These are phyloP conservation scores for Fusarium staphyleae DNA, from an alignment of 2,329 filamentous ascomycete species.

Conservation along the genomic window DNA sequence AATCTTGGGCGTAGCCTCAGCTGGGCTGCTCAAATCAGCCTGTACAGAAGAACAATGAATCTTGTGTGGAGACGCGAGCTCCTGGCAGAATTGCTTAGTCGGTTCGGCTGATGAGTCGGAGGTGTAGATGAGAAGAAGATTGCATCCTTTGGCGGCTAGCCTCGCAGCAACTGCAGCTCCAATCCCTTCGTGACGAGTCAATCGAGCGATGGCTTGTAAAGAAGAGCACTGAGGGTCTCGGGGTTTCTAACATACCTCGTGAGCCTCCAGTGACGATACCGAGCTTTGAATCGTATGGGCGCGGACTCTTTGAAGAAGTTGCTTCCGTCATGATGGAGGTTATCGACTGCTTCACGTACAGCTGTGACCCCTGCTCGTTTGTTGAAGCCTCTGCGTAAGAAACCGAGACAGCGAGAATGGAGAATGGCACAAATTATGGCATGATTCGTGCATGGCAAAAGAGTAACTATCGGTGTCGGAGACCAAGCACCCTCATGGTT, in stretches of 20 bases:
- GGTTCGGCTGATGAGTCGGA: conserved; percentile 59
- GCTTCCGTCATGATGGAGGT: conserved; percentile 30
- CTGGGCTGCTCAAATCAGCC: conserved; percentile 42
- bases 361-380: background rate
- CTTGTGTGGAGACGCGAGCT: conserved; percentile 55
- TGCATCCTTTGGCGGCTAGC: conserved; percentile 66
- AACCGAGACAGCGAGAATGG: background rate
- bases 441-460: conserved; percentile 1
- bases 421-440: conserved; percentile 4
- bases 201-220: background rate
- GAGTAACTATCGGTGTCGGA: conserved; percentile 1
- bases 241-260: conserved; percentile 45
- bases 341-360: background rate
- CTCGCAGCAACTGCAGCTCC: conserved; percentile 65
- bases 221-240: background rate
- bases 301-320: conserved; percentile 8
- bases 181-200: conserved; percentile 55
- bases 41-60: conserved; percentile 42
- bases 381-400: background rate
- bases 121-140: conserved; percentile 66
- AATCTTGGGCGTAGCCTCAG: conserved; percentile 39
- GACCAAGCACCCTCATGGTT: conserved; percentile 2
- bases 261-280: conserved; percentile 47
- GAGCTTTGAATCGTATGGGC: conserved; percentile 45
- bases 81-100: conserved; percentile 55